A percentile compares a stretch with the other conserved stretches of the same genome.
These are phyloP conservation scores for Dictyostelium discoideum DNA, from an alignment of 78 protist genomes.

Conservation along the genomic window DNA sequence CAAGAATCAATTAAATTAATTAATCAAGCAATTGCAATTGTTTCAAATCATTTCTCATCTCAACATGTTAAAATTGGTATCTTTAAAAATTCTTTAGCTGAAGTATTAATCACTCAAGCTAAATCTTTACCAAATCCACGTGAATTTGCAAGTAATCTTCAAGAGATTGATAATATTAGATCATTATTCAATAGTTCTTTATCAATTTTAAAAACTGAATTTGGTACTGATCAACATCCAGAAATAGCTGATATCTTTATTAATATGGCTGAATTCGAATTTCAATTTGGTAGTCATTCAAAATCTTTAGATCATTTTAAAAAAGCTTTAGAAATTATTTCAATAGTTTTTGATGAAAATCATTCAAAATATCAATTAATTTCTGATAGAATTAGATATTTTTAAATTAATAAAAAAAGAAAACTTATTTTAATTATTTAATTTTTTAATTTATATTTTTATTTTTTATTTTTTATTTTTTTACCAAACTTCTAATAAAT, in stretches of 20 bases:
- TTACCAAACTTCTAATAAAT: slow-evolving; percentile 19
- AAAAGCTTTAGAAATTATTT: slow-evolving; percentile 41
- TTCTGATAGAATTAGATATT: slow-evolving; percentile 36
- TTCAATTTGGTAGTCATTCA: slow-evolving; percentile 19
- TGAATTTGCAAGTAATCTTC: not conserved
- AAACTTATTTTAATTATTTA: not conserved
- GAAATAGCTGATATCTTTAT: slow-evolving; percentile 55
- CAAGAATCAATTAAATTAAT: slow-evolving; percentile 12
- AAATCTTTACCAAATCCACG: not conserved
- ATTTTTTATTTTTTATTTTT: not conserved
- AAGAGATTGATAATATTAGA: not conserved
- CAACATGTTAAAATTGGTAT: slow-evolving; percentile 69
- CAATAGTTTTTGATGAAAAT: slow-evolving; percentile 13
- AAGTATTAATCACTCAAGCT: slow-evolving; percentile 1
- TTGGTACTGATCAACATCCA: slow-evolving; percentile 30
- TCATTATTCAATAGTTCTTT: not conserved
- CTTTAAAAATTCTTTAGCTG: slow-evolving; percentile 30
- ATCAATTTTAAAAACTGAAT: slow-evolving; percentile 12
- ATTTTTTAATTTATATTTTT: not conserved
- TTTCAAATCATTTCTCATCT: not conserved
- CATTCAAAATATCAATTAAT: slow-evolving; percentile 36
- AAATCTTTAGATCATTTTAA: not conserved
- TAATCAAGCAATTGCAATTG: slow-evolving; percentile 29
- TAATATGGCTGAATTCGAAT: slow-evolving; percentile 41
- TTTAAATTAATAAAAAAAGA: not conserved